phyloP scores from a whole-genome alignment of 169 alveolate genomes.

The Cryptosporidium canis region DNA sequence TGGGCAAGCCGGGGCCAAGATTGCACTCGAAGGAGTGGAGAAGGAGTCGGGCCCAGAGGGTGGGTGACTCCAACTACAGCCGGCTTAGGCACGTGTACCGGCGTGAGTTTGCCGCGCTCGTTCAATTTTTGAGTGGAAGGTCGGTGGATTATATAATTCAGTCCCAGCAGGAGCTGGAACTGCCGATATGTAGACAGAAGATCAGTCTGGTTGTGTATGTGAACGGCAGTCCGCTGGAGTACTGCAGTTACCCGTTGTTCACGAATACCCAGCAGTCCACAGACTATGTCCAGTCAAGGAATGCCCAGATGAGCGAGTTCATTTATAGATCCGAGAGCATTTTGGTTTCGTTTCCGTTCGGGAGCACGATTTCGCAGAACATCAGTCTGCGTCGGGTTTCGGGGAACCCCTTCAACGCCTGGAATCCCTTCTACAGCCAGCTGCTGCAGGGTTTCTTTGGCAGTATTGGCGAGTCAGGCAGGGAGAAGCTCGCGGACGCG shows the following conservation, averaged over 20 bases:
- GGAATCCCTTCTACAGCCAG: conserved; percentile 62
- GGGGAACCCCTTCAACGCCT: conserved; percentile 51
- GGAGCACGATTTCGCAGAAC: conserved; percentile 51
- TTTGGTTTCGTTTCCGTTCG: conserved; percentile 60
- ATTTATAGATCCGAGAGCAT: conserved; percentile 24
- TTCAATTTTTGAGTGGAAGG: conserved; percentile 36
- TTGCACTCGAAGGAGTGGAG: background rate
- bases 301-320: conserved; percentile 45
- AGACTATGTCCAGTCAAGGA: conserved; percentile 46
- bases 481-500: conserved; percentile 17
- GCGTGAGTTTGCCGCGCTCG: conserved; percentile 47
- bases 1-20: background rate
- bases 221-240: conserved; percentile 63
- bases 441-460: conserved; percentile 3
- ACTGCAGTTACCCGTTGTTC: conserved; percentile 39
- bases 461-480: background rate
- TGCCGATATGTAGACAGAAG: conserved; percentile 67
- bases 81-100: conserved; percentile 6
- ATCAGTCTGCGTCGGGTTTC: conserved; percentile 4
- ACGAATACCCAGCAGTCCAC: conserved; percentile 43
- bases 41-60: background rate
- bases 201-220: conserved; percentile 21
- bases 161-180: conserved; percentile 64
- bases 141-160: conserved; percentile 49
- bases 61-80: background rate